Base-by-base conservation (phyloP, 2,329 filamentous ascomycete genomes). In the Calonectria pseudoreteaudii region DNA sequence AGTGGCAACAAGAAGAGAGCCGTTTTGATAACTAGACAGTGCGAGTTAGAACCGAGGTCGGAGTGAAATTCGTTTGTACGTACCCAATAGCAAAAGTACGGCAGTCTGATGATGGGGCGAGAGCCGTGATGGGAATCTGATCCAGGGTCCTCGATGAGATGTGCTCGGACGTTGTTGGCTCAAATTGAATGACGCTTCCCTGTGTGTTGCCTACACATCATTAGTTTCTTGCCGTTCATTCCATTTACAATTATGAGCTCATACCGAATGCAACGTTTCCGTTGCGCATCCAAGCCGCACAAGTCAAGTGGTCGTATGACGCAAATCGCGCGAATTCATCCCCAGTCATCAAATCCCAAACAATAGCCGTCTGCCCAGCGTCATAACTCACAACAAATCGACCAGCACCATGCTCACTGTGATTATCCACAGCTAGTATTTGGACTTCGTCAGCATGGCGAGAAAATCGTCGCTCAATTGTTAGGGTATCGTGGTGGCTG, bases 41-140 rank as follows among this genome's bases (percentile, higher is more conserved):
- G 70, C 79, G 60, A 79, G 71, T 74, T 20, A 66, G 34, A 31
- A 36, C 14, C 9, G 34, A 18, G 8, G 10, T 31, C 36, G 26
- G 47, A 14, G 44, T 66, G 66, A 38, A 28, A 30, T 65, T 23
- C 9, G 5, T 23, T 1, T 18, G 11, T 34, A 74, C 90, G 81
- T 89, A 98, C 94, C 97, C 97, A 84, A 99, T 97, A 8, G 97
- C 96, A 88, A 98, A 98, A 13, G 96, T 98, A 79, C 95, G 92
- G 85, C 95, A 98, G 84, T 99, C 97, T 20, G 93, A 89, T 31
- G 94, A 93, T 30, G 97, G 97, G 56, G 97, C 96, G 75, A 99
- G 86, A 69, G 97, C 93, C n/a, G 96, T 98, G 66, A 99, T 95
- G 36, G 96, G 94, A 80, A 98, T 97, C 82, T 97, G 97, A 73